Evolutionary conservation across 768 basidiomycete genomes (phyloP), one percentile per base, ranked within the genome.

Genomic region (Suillus sp.): DNA sequence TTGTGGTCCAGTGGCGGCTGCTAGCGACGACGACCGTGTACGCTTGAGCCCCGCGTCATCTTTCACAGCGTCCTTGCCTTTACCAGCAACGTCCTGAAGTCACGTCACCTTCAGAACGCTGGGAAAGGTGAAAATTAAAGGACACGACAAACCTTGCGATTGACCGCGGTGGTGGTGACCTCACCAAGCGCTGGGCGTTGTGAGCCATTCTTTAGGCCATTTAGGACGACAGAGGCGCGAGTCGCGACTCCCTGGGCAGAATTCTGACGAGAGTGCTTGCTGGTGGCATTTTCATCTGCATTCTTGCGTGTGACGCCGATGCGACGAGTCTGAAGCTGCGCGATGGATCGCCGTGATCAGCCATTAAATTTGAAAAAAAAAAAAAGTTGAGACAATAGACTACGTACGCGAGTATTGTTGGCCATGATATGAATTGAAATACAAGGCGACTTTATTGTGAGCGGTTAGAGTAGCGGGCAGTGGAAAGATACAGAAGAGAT

Each of bases 101-200:
- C 37, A 8, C 16, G 16, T 32, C 10, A 40, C 38, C 25, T 37
- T 57, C 56, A 57, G 56, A 57, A 57, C 56, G 25, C 30, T 27
- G 25, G 16, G 37, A 38, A 25, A 25, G 16, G 37, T 40, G 18
- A 30, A 57, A 40, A 20, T 40, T 40, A 14, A 27, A 56, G 62
- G 57, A 62, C 60, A 62, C 61, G 20, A 72, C 84, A 67, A 71
- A 90, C 91, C 80, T 90, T 92, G 73, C 87, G 85, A 75, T 92
- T 92, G 59, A 92, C 85, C 62, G 89, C 87, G 65, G 85, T 84
- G 58, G 84, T 88, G 51, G 90, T 90, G 66, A 95, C 93, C 77
- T 95, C 93, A 63, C 87, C 86, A 57, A 96, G 82, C 45, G 88
- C 92, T 37, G 89, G 82, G 67, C 94, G 84, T 73, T 87, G 86